Conservation (phyloP, 2,329 filamentous ascomycete species). For the Colletotrichum noveboracense region DNA sequence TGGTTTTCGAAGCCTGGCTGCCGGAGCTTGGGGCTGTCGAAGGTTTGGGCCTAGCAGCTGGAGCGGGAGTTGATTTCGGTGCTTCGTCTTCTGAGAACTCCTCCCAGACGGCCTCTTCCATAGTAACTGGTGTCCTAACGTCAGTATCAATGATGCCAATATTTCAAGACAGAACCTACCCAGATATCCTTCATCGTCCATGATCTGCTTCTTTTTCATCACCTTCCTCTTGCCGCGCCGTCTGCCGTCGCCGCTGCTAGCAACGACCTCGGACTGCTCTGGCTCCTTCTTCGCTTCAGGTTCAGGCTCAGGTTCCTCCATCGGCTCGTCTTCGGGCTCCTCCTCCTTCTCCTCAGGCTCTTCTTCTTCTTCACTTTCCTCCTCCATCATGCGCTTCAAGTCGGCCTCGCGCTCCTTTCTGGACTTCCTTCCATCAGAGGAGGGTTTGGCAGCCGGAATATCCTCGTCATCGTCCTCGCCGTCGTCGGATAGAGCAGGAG, state of each 20-base stretch:
- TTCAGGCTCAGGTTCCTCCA: slow-evolving; percentile 45
- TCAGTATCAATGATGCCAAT: not conserved
- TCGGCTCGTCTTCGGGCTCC: slow-evolving; percentile 42
- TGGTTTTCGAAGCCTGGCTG: slow-evolving; percentile 51
- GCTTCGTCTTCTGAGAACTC: slow-evolving; percentile 92
- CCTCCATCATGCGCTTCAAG: slow-evolving; percentile 78
- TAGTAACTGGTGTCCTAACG: slow-evolving; percentile 67
- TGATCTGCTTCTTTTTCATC: slow-evolving; percentile 85
- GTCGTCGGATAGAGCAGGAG: slow-evolving; percentile 53
- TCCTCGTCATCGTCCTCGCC: slow-evolving; percentile 61
- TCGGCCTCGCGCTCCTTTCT: slow-evolving; percentile 70
- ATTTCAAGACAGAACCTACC: slow-evolving; percentile 56
- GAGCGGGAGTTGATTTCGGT: slow-evolving; percentile 42
- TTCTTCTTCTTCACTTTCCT: slow-evolving; percentile 65
- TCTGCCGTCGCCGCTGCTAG: slow-evolving; percentile 62
- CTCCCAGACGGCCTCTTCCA: slow-evolving; percentile 86
- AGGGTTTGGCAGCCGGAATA: slow-evolving; percentile 44
- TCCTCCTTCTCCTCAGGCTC: slow-evolving; percentile 63
- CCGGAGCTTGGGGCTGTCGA: slow-evolving; percentile 49
- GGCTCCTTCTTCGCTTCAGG: slow-evolving; percentile 41
- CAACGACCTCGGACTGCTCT: slow-evolving; percentile 57
- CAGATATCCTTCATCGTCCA: slow-evolving; percentile 90
- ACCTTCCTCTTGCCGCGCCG: slow-evolving; percentile 79
- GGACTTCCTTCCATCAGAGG: slow-evolving; percentile 40
- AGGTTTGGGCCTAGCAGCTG: slow-evolving; percentile 52